A percentile compares a stretch with the other conserved stretches of the same genome.
These are phyloP conservation scores for Mesembryanthemum crystallinum DNA, from an alignment of 148 eudicot species.

Conservation along the genomic window DNA sequence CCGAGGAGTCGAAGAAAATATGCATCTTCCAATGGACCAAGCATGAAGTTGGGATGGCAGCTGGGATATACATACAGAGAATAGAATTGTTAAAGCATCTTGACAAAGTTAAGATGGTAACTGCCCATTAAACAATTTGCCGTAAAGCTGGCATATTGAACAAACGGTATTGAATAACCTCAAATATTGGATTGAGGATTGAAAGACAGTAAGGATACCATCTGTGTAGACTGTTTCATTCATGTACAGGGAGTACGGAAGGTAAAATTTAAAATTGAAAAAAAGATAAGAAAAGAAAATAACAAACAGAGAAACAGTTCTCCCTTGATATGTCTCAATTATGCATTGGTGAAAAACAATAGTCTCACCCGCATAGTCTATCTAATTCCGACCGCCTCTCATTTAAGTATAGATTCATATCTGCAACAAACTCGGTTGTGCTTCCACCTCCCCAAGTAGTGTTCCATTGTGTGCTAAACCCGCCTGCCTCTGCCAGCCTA, in stretches of 20 bases:
- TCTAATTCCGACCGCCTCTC: neutral
- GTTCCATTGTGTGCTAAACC: too few species aligned
- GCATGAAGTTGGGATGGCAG: too few species aligned
- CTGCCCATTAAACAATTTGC: too few species aligned
- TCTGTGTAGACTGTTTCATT: conserved; percentile 4
- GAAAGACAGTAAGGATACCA: conserved; percentile 2
- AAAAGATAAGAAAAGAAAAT: neutral
- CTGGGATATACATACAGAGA: too few species aligned
- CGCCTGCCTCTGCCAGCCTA: too few species aligned
- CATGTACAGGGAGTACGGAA: conserved; percentile 19
- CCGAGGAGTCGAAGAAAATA: too few species aligned
- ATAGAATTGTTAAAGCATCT: too few species aligned
- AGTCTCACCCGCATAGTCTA: conserved; percentile 5
- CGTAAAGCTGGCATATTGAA: neutral
- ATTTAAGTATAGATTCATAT: neutral
- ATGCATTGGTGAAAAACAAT: conserved; percentile 4
- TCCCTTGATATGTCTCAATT: neutral
- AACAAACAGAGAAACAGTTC: neutral
- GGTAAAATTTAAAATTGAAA: too few species aligned
- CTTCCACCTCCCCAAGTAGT: neutral
- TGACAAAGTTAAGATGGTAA: neutral
- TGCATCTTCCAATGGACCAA: too few species aligned
- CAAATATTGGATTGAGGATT: conserved; percentile 5
- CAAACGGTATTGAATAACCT: conserved; percentile 2
- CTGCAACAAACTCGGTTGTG: neutral